These are phyloP conservation scores for Microthlaspi erraticum DNA, from an alignment of 345 rosid genomes.

Conservation along the genomic window DNA sequence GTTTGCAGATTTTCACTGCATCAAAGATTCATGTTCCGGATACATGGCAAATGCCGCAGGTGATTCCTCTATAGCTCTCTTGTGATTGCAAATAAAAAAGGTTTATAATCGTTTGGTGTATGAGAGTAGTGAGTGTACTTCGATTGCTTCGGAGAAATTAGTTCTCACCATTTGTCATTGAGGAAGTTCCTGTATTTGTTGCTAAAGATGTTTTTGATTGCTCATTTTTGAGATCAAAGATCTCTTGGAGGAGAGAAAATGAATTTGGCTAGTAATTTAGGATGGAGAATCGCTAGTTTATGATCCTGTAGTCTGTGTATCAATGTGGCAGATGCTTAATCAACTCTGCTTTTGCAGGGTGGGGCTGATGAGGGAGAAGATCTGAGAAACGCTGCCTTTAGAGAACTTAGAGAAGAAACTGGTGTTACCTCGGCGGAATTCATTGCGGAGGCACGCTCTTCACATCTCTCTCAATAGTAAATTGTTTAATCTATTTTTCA, in stretches of 20 bases:
- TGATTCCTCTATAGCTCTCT: conserved; percentile 25
- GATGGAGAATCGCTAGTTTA: conserved; percentile 11
- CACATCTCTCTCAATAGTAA: conserved; percentile 38
- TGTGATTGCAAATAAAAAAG: not conserved
- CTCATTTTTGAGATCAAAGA: not conserved
- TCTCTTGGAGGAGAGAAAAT: not conserved
- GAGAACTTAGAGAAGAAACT: conserved; percentile 85
- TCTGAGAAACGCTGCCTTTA: conserved; percentile 64
- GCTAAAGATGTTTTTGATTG: not conserved
- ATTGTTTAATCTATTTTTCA: conserved; percentile 25
- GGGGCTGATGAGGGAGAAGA: conserved; percentile 80
- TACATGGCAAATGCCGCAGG: conserved; percentile 94
- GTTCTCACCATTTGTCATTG: not conserved
- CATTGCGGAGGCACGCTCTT: conserved; percentile 67
- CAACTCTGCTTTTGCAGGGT: conserved; percentile 48
- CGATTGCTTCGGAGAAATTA: conserved; percentile 15
- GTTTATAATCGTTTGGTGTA: not conserved
- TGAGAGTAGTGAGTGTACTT: too few species aligned
- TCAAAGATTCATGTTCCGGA: conserved; percentile 69
- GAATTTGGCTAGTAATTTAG: not conserved
- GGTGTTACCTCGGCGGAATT: conserved; percentile 77
- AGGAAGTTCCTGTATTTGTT: not conserved
- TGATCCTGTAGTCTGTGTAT: not conserved
- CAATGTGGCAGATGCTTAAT: conserved; percentile 4
- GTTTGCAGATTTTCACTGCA: conserved; percentile 65